Conservation (phyloP, 1,284 basidiomycete species). For the Apiotrichum mycotoxinovorans region DNA sequence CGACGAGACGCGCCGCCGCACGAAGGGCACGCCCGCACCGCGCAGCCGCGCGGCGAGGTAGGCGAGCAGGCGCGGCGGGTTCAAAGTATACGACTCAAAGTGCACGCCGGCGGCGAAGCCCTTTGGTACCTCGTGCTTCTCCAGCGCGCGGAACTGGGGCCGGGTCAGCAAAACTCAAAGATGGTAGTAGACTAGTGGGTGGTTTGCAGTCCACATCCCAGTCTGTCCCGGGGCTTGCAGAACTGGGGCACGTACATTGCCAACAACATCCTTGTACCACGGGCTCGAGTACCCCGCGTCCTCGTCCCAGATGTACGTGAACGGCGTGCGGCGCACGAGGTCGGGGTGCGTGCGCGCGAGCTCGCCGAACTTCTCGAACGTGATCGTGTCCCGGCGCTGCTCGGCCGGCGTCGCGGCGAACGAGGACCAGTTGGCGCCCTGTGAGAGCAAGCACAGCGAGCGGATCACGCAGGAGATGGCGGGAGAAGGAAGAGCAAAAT, state of each 20-base stretch:
- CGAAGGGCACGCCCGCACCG: slow-evolving; percentile 35
- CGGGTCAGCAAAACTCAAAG: no score
- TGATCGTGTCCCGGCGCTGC: slow-evolving; percentile 36
- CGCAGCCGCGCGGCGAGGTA: slow-evolving; percentile 38
- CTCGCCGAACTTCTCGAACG: slow-evolving; percentile 53
- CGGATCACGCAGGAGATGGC: slow-evolving; percentile 25
- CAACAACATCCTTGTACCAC: slow-evolving; percentile 58
- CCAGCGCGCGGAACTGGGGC: slow-evolving; percentile 29
- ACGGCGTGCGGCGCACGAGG: slow-evolving; percentile 51
- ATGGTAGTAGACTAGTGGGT: no score
- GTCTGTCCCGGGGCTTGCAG: no score
- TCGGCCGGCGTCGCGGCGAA: slow-evolving; percentile 54
- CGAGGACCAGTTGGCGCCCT: slow-evolving; percentile 68
- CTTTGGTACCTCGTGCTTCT: slow-evolving; percentile 13
- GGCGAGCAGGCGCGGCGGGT: slow-evolving; percentile 46
- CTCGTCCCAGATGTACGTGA: slow-evolving; percentile 49
- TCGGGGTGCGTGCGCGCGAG: slow-evolving; percentile 52
- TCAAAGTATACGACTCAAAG: slow-evolving; percentile 48
- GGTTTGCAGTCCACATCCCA: no score
- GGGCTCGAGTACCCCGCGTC: slow-evolving; percentile 37
- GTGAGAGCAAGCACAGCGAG: neutral
- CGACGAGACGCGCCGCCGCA: slow-evolving; percentile 38
- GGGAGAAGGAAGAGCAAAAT: neutral
- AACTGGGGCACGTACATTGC: slow-evolving; percentile 53
- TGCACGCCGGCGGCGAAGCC: slow-evolving; percentile 30